Percentiles rank a stretch among this genome's conserved stretches.
Conservation (phyloP, 1,284 basidiomycete genomes). For the Neotropicomus parvogracilis region DNA sequence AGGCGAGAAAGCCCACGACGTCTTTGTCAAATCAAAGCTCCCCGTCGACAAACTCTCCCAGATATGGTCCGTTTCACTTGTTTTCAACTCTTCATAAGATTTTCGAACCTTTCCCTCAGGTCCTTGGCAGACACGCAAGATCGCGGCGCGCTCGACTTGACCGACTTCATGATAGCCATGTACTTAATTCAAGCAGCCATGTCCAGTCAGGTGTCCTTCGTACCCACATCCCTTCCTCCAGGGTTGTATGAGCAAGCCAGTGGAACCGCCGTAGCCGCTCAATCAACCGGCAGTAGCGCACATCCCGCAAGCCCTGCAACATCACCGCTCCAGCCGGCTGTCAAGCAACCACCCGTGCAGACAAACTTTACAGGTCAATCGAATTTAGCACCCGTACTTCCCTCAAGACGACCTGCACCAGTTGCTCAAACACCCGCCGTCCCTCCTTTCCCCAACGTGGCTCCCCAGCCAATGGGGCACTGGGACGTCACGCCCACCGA, state of each 20-base stretch:
- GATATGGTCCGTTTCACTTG: constrained; percentile 71
- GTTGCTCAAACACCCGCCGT: constrained; percentile 16
- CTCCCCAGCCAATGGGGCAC: constrained; percentile 26
- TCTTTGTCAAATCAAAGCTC: constrained; percentile 93
- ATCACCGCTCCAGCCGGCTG: constrained; percentile 36
- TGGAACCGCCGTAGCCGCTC: constrained; percentile 48
- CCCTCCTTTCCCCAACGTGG: constrained; percentile 27
- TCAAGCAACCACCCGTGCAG: constrained; percentile 38
- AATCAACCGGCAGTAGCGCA: constrained; percentile 58
- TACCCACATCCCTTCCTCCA: constrained; percentile 82
- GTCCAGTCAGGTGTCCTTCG: constrained; percentile 70
- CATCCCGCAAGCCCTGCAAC: constrained; percentile 49
- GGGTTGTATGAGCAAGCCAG: constrained; percentile 87
- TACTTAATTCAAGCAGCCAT: constrained; percentile 91
- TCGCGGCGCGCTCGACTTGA: constrained; percentile 83
- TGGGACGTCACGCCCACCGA: constrained; percentile 90
- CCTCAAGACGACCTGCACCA: constrained; percentile 20
- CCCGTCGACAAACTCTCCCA: constrained; percentile 86
- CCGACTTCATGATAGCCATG: constrained; percentile 97
- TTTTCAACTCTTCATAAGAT: background rate
- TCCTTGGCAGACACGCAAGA: constrained; percentile 92
- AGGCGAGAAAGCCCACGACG: constrained; percentile 87
- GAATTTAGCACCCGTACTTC: constrained; percentile 21
- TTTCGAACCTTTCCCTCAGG: constrained; percentile 45
- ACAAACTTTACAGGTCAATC: constrained; percentile 63